Evolutionary conservation across 805 yeast species (phyloP), one percentile per base, ranked within the genome.

Genomic region (Kluyveromyces wickerhamii): DNA sequence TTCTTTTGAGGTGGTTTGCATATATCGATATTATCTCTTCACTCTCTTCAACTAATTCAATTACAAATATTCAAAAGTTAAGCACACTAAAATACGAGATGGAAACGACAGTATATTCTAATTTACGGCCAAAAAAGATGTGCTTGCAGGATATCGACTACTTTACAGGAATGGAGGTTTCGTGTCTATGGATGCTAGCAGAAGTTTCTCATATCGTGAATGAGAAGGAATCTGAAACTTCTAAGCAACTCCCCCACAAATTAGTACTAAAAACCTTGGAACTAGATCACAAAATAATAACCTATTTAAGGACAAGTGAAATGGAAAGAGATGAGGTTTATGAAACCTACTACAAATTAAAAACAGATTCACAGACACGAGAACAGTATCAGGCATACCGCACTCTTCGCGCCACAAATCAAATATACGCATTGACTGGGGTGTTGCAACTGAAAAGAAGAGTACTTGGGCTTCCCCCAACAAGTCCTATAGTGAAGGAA

Each of bases 1-100:
- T 80, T 44, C 57, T 80, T 29, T 62, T 71, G 42, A 57, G 86
- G 33, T 77, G 86, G 83, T 79, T 75, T 49, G 77, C 76, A 0
- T 80, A 77, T 47, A 58, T 77, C 21, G 88, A 80, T 46, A 71
- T 78, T 3, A 62, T 80, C n/a, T 79, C 84, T 0, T 69, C 76
- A 1, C 57, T 80, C 19, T 71, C 82, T 1, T 67, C 84, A 0
- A 67, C 81, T 3, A 55, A 45, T 2, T 20, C 39, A 13, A 24
- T 35, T 17, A 27, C 29, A 10, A 41, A 35, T 8, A 21, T 37
- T 4, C 37, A 40, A 7, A 42, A 39, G 17, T 35, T 42, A 15
- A 31, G 33, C 14, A 14, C 32, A 7, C 29, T 38, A 12, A 34
- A 28, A 10, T 42, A 58, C 23, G 53, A 50, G 13, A 63, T 66